These are phyloP conservation scores for Wickerhamiella pararugosa DNA, from an alignment of 1,139 yeast genomes.

Conservation along the genomic window DNA sequence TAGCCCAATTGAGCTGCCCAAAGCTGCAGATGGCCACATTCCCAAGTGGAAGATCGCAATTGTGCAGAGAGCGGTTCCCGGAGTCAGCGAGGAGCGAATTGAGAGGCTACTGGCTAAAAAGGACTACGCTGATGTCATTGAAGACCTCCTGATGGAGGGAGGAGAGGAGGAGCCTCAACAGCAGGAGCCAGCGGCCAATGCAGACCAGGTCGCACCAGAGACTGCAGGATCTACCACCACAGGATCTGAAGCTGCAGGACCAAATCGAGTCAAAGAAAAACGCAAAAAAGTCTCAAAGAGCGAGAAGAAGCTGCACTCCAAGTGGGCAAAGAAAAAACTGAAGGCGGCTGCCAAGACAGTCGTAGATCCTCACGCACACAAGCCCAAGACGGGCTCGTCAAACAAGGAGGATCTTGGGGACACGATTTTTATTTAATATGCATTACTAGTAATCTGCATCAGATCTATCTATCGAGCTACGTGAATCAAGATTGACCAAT, in stretches of 20 bases:
- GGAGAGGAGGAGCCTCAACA: neutral
- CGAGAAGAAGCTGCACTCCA: neutral
- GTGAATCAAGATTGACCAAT: neutral
- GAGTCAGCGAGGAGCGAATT: slow-evolving; percentile 10
- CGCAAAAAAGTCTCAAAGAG: neutral
- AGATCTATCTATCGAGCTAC: neutral
- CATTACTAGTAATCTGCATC: neutral
- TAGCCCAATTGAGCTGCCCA: neutral
- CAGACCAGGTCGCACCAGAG: neutral
- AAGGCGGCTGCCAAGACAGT: no score
- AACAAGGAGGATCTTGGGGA: no score
- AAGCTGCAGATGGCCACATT: slow-evolving; percentile 6
- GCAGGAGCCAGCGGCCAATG: neutral
- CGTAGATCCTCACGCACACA: no score
- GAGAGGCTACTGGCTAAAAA: slow-evolving; percentile 6
- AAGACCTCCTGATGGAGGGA: slow-evolving; percentile 13
- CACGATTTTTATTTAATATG: no score
- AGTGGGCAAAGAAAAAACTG: no score
- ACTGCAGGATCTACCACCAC: neutral
- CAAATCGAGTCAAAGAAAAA: neutral
- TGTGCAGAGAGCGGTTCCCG: slow-evolving; percentile 17
- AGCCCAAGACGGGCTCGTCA: no score
- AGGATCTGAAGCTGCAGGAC: neutral
- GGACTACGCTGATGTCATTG: slow-evolving; percentile 14
- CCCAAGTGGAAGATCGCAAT: slow-evolving; percentile 24